Evolutionary conservation across 163 green algal species (phyloP), one percentile per base, ranked within the genome.

Genomic region (Scenedesmus sp.): DNA sequence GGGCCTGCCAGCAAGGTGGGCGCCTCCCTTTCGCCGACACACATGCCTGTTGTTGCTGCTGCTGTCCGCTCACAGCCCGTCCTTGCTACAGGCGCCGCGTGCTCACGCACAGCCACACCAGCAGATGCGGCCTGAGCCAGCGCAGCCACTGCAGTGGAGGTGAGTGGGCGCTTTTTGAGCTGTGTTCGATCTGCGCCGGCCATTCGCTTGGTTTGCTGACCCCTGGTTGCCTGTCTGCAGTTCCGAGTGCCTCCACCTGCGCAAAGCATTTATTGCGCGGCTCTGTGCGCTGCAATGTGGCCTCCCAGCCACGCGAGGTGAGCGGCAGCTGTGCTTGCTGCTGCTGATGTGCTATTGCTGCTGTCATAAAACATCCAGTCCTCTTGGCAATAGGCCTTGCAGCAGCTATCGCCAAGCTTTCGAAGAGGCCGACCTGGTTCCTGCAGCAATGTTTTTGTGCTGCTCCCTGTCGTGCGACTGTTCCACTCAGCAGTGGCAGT

Each of bases 241-340:
- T 34, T 16, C 54, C 73, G 12, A 18, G 70, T 52, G n/a, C 13
- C 54, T 20, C 73, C 46, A 52, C 54, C 15, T 15, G 46, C 26
- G 16, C 23, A 10, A 64, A 6, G 12, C 2, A 64, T 64, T 18
- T 9, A 1, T 13, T 60, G 18, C 60, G 55, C 10, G 16, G 26
- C 16, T 59, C 8, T 62, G 67, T 90, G 67, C 67, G 67, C 55
- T 92, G 89, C 89, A 67, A 62, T 82, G 82, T 92, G 55, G 89
- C 82, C 67, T 89, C 83, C 2, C 82, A 89, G 83, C 66, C 89
- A 18, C 56, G 26, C n/a, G 89, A 92, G 82, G 89, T 92, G 70
- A 66, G 89, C 82, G 34, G 52, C 46, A n/a, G 52, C 15, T 26
- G 1, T 34, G 3, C 16, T 26, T 56, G 77, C 70, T 79, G 16